Evolutionary conservation across 805 yeast species (phyloP).

Genomic region (Candida silvicultrix): DNA sequence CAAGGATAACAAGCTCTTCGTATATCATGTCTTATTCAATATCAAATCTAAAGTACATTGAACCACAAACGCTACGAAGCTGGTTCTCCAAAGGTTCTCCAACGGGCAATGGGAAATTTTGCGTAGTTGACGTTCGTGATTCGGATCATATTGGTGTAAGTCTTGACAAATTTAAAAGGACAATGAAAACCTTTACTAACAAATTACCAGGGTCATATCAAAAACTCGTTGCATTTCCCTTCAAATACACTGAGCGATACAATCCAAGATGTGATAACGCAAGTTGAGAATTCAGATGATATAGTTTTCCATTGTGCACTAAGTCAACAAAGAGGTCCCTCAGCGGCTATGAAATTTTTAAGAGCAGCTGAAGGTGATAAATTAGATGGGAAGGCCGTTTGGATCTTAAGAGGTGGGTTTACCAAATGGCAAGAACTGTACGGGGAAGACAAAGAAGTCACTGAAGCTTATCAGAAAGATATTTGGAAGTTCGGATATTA

Average conservation of each 20-base stretch:
- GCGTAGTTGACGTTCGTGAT: slow-evolving; percentile 82
- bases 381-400: slow-evolving; percentile 41
- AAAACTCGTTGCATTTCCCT: slow-evolving; percentile 50
- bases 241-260: slow-evolving; percentile 31
- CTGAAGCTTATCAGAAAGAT: slow-evolving; percentile 51
- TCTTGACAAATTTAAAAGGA: slow-evolving; percentile 20
- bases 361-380: slow-evolving; percentile 22
- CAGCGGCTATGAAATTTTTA: slow-evolving; percentile 61
- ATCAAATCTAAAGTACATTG: slow-evolving; percentile 40
- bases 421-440: slow-evolving; percentile 72
- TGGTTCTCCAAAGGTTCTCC: slow-evolving; percentile 40
- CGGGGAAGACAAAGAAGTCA: slow-evolving; percentile 59
- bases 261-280: slow-evolving; percentile 20
- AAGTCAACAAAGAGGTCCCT: slow-evolving; percentile 89
- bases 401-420: slow-evolving; percentile 82
- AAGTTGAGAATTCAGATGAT: slow-evolving; percentile 27
- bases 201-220: slow-evolving; percentile 47
- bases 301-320: slow-evolving; percentile 88
- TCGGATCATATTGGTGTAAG: slow-evolving; percentile 68
- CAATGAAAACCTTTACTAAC: slow-evolving; percentile 6
- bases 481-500: slow-evolving; percentile 29
- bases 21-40: slow-evolving; percentile 21
- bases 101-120: slow-evolving; percentile 33
- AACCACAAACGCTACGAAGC: slow-evolving; percentile 34
- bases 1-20: no score